Percentiles rank a stretch among this genome's conserved stretches.
These are phyloP conservation scores for Coprinopsis strossmayeri DNA, from an alignment of 768 basidiomycete species.

Conservation along the genomic window DNA sequence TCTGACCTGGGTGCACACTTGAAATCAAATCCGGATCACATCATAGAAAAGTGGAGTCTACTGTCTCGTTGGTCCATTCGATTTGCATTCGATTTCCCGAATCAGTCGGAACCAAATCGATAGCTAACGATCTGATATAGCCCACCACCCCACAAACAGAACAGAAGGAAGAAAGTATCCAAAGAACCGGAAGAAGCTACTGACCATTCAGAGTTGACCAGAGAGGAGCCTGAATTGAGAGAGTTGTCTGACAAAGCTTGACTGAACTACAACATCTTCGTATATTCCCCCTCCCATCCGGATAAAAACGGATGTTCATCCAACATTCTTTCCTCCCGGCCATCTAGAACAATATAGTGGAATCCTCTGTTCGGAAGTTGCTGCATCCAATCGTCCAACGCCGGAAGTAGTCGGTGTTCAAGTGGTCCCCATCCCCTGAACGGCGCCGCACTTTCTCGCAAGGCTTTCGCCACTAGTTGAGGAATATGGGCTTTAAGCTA, in stretches of 20 bases:
- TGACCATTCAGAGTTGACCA: slow-evolving; percentile 49
- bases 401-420: slow-evolving; percentile 39
- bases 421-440: slow-evolving; percentile 32
- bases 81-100: slow-evolving; percentile 19
- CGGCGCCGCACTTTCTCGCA: slow-evolving; percentile 31
- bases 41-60: slow-evolving; percentile 86
- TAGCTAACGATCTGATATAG: slow-evolving; percentile 19
- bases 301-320: slow-evolving; percentile 48
- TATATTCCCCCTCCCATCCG: slow-evolving; percentile 26
- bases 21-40: slow-evolving; percentile 79
- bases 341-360: slow-evolving; percentile 35
- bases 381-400: slow-evolving; percentile 35
- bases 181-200: slow-evolving; percentile 11
- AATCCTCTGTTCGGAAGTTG: slow-evolving; percentile 50
- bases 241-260: slow-evolving; percentile 48
- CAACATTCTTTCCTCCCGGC: slow-evolving; percentile 43
- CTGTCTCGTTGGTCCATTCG: slow-evolving; percentile 62
- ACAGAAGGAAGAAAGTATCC: slow-evolving; percentile 10
- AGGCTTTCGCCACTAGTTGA: slow-evolving; percentile 34
- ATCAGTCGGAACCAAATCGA: background rate
- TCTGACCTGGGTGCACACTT: too few species aligned
- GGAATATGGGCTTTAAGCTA: slow-evolving; percentile 38
- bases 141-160: slow-evolving; percentile 21
- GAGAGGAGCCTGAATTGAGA: slow-evolving; percentile 83
- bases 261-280: background rate